phyloP scores from a whole-genome alignment of 768 basidiomycete genomes.

The Boletellus emodensis region DNA sequence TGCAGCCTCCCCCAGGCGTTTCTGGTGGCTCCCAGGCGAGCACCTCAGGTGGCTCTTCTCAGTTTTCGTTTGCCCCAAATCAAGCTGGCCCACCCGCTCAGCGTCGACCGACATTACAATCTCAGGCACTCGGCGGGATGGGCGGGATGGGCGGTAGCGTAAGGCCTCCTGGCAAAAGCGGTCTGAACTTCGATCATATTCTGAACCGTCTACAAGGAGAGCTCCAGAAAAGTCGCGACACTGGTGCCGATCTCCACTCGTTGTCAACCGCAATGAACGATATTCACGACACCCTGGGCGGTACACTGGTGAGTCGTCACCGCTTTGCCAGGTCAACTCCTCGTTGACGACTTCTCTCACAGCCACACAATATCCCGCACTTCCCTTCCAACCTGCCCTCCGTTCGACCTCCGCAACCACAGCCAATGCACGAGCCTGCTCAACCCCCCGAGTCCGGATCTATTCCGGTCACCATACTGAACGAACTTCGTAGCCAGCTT shows the following conservation, averaged over 20 bases:
- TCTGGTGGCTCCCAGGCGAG: too few relatives aligned
- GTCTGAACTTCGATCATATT: slow-evolving; percentile 90
- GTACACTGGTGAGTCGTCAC: slow-evolving; percentile 57
- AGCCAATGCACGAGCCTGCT: slow-evolving; percentile 20
- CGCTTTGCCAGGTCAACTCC: neutral
- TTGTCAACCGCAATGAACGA: slow-evolving; percentile 79
- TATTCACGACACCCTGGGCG: slow-evolving; percentile 89
- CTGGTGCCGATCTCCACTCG: slow-evolving; percentile 77
- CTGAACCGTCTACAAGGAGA: slow-evolving; percentile 38
- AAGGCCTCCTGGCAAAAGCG: slow-evolving; percentile 75
- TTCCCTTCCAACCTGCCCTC: slow-evolving; percentile 67
- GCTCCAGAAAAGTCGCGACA: slow-evolving; percentile 87
- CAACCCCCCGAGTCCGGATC: slow-evolving; percentile 28
- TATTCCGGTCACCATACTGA: slow-evolving; percentile 31
- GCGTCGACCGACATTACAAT: slow-evolving; percentile 54
- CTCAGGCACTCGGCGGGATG: slow-evolving; percentile 63
- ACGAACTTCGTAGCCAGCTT: slow-evolving; percentile 77
- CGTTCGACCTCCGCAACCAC: slow-evolving; percentile 44
- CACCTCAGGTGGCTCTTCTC: too few relatives aligned
- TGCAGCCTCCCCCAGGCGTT: too few relatives aligned
- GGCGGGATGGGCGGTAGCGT: slow-evolving; percentile 74
- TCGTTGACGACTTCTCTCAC: slow-evolving; percentile 11
- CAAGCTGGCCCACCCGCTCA: slow-evolving; percentile 37
- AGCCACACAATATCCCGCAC: slow-evolving; percentile 60
- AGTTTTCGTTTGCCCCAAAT: slow-evolving; percentile 22